These are phyloP conservation scores for Fraxinus dipetala DNA, from an alignment of 305 asterid genomes.

Conservation along the genomic window DNA sequence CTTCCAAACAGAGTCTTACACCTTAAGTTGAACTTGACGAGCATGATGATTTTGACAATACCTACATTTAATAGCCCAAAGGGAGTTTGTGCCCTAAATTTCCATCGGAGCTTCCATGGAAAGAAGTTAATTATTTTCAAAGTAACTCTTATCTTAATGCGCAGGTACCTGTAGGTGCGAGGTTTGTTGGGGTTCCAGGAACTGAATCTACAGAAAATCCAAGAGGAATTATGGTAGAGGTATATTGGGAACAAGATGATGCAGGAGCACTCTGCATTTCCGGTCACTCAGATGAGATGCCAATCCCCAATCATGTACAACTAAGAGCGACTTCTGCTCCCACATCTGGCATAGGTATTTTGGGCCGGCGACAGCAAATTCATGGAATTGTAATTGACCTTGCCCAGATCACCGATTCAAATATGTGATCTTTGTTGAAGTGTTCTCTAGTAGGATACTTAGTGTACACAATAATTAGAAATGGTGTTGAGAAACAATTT, in stretches of 20 bases:
- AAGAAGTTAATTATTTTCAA: not conserved
- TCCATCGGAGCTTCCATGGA: not conserved
- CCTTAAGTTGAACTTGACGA: too few relatives aligned
- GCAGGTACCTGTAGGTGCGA: conserved; percentile 81
- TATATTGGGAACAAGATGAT: conserved; percentile 87
- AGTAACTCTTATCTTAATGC: not conserved
- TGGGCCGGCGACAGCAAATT: conserved; percentile 31
- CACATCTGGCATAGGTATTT: conserved; percentile 24
- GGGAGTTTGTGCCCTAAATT: too few relatives aligned
- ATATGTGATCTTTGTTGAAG: conserved; percentile 17
- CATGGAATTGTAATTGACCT: conserved; percentile 64
- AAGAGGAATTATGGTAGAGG: conserved; percentile 72
- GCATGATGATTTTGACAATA: too few relatives aligned
- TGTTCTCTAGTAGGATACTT: not conserved
- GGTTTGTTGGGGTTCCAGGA: conserved; percentile 72
- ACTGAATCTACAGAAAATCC: conserved; percentile 56
- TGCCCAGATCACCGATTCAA: conserved; percentile 45
- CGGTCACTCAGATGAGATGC: conserved; percentile 54
- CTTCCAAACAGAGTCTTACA: too few relatives aligned
- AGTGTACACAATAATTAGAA: not conserved
- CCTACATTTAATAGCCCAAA: too few relatives aligned
- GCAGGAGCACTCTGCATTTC: conserved; percentile 78
- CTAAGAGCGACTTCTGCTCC: conserved; percentile 32
- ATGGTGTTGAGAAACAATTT: not conserved
- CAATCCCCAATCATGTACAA: conserved; percentile 59